Evolutionary conservation across 2,329 filamentous ascomycete genomes (phyloP).

Genomic region (Ceratocystis alfenasii): DNA sequence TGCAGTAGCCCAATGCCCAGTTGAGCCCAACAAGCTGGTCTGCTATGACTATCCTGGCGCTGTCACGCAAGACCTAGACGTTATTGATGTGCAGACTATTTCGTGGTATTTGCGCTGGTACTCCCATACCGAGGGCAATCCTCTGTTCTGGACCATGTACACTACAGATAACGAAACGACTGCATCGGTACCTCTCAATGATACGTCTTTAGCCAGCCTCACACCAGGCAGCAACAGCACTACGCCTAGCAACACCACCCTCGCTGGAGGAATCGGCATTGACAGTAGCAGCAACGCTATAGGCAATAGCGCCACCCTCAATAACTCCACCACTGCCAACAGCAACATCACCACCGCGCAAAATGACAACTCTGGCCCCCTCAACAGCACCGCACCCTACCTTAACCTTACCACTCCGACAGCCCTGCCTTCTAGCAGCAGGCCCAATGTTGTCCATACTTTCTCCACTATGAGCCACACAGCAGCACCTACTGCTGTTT

Average conservation of each 20-base stretch:
- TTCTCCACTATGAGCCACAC: not conserved
- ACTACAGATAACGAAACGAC: slow-evolving; percentile 17
- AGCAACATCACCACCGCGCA: not conserved
- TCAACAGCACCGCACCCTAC: slow-evolving; percentile 13
- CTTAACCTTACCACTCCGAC: slow-evolving; percentile 6
- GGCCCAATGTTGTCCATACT: not conserved
- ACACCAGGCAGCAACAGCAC: not conserved
- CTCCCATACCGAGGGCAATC: slow-evolving; percentile 17
- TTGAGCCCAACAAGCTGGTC: slow-evolving; percentile 14
- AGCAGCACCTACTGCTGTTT: not conserved
- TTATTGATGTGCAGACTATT: slow-evolving; percentile 21
- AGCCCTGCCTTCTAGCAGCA: not conserved
- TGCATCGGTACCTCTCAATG: slow-evolving; percentile 16
- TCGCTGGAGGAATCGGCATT: not conserved
- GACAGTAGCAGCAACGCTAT: not conserved
- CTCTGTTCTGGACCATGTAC: slow-evolving; percentile 22
- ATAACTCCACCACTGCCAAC: not conserved
- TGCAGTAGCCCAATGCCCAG: slow-evolving; percentile 13
- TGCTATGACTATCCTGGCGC: slow-evolving; percentile 22
- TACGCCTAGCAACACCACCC: not conserved
- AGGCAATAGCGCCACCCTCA: not conserved
- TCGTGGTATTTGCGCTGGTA: slow-evolving; percentile 22
- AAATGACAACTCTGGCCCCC: not conserved
- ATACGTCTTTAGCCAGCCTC: slow-evolving; percentile 1
- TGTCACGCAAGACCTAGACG: slow-evolving; percentile 16